Evolutionary conservation across 2,329 filamentous ascomycete genomes (phyloP).

Genomic region (Lasiodiplodia citricola): DNA sequence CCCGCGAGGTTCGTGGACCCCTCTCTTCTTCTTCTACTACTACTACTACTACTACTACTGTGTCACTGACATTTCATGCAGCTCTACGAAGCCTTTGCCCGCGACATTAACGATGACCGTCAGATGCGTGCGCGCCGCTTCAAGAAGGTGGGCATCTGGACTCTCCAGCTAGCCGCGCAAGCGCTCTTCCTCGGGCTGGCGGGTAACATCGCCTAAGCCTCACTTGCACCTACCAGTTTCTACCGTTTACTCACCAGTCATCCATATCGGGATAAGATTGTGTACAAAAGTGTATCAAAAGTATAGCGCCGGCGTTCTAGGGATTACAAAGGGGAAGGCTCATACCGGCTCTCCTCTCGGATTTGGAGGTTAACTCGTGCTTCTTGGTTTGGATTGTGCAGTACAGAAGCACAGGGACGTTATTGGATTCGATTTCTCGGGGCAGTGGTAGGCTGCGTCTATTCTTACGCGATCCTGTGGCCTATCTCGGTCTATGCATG

Average conservation of each 20-base stretch:
- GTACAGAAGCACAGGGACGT: background rate
- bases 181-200: constrained; percentile 95
- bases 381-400: background rate
- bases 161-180: constrained; percentile 87
- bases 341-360: background rate
- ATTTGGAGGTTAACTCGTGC: background rate
- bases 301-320: constrained; percentile 20
- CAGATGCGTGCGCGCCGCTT: constrained; percentile 84
- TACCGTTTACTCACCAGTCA: background rate
- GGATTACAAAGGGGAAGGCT: background rate
- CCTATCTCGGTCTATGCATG: background rate
- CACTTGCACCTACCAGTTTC: background rate
- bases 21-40: background rate
- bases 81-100: constrained; percentile 92
- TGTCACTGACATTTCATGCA: constrained; percentile 35
- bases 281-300: constrained; percentile 22
- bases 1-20: constrained; percentile 68
- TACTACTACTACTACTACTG: background rate
- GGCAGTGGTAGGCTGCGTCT: background rate
- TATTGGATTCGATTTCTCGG: background rate
- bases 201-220: constrained; percentile 67
- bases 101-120: constrained; percentile 88
- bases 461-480: background rate
- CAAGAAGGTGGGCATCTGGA: constrained; percentile 97
- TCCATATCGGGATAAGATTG: background rate